These are phyloP conservation scores for Cladophialophora bantiana DNA, from an alignment of 2,329 filamentous ascomycete genomes.

Conservation along the genomic window DNA sequence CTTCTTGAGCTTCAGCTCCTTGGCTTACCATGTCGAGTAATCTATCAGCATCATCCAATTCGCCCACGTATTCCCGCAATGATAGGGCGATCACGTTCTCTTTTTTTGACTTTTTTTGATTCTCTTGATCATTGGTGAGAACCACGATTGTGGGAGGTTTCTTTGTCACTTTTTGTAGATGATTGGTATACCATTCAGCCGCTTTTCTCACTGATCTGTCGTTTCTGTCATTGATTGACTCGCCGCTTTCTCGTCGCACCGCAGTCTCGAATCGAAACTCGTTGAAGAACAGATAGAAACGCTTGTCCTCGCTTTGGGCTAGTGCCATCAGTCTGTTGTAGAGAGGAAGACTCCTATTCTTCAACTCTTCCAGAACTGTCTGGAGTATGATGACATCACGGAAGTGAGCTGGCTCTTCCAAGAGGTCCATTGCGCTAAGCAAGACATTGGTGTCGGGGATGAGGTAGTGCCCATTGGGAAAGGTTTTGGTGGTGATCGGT, in stretches of 20 bases:
- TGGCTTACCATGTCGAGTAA: constrained; percentile 93
- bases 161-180: constrained; percentile 68
- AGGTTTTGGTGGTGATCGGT: constrained; percentile 81
- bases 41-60: constrained; percentile 81
- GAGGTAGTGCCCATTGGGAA: constrained; percentile 88
- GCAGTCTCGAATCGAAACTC: constrained; percentile 95
- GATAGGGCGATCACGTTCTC: constrained; percentile 75
- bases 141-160: constrained; percentile 81
- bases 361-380: constrained; percentile 93
- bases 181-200: constrained; percentile 87
- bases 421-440: constrained; percentile 94
- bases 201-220: constrained; percentile 88
- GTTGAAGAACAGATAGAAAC: constrained; percentile 99
- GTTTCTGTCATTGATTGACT: constrained; percentile 95
- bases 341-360: constrained; percentile 89
- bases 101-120: constrained; percentile 78
- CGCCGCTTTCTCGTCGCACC: constrained; percentile 73
- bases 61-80: constrained; percentile 78
- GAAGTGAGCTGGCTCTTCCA: constrained; percentile 89
- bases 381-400: constrained; percentile 97
- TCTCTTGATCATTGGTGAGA: constrained; percentile 91
- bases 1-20: constrained; percentile 70
- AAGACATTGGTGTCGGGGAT: constrained; percentile 96
- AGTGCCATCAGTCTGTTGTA: constrained; percentile 92
- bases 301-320: constrained; percentile 94